phyloP scores from a whole-genome alignment of 73 alveolate species.

The Uronychia setigera region DNA sequence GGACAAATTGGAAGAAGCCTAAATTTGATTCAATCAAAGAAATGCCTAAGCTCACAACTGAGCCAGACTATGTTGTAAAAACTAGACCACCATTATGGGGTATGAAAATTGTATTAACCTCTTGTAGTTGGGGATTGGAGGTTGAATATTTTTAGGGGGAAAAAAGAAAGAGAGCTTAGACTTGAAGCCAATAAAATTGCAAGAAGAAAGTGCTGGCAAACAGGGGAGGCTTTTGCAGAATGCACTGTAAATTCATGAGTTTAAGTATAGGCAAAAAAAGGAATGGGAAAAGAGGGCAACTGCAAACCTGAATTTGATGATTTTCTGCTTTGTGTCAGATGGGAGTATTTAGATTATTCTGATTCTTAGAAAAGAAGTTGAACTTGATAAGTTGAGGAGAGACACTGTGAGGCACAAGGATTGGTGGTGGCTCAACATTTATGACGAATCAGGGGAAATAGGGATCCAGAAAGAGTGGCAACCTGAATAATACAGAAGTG shows the following conservation, averaged over 20 bases:
- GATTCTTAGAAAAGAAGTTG: constrained; percentile 33
- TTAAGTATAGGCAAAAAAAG: constrained; percentile 23
- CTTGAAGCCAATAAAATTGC: constrained; percentile 58
- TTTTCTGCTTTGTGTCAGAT: constrained; percentile 28
- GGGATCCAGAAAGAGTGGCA: constrained; percentile 56
- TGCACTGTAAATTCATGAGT: constrained; percentile 20
- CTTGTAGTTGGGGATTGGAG: too few species aligned
- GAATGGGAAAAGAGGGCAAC: constrained; percentile 23
- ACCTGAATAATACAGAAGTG: constrained; percentile 31
- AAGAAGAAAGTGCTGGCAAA: constrained; percentile 62
- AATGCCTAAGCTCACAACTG: constrained; percentile 60
- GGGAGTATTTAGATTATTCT: constrained; percentile 11
- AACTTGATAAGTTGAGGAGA: constrained; percentile 58
- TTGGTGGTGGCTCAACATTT: constrained; percentile 71
- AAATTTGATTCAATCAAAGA: constrained; percentile 44
- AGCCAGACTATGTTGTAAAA: constrained; percentile 56
- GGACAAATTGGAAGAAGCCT: too few species aligned
- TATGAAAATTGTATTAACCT: not conserved
- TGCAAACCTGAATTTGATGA: constrained; percentile 42
- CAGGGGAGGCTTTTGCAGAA: constrained; percentile 53
- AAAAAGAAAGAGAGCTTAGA: constrained; percentile 43
- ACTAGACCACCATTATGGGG: constrained; percentile 69
- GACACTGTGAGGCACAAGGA: constrained; percentile 56
- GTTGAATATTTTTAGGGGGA: constrained; percentile 54
- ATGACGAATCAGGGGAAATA: constrained; percentile 64